Percentiles rank a stretch among this genome's conserved stretches.
phyloP scores from a whole-genome alignment of 2,329 filamentous ascomycete genomes.

The Arthrobotrys megalospora region DNA sequence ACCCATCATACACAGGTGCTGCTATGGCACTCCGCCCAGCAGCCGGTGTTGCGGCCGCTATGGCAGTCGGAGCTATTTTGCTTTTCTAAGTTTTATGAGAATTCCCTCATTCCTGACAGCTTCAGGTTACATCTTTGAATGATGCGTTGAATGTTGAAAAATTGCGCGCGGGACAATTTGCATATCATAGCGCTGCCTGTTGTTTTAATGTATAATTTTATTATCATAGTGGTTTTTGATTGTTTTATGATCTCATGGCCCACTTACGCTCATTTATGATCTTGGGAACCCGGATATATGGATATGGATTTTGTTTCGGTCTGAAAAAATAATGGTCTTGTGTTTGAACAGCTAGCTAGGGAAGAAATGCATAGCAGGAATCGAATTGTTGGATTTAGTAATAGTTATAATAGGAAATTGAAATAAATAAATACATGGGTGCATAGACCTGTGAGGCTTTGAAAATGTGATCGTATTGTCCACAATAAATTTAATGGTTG shows the following conservation, averaged over 20 bases:
- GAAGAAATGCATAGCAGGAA: not conserved
- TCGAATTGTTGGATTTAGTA: not conserved
- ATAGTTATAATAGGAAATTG: not conserved
- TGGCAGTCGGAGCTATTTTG: slow-evolving; percentile 41
- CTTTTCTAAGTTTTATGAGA: slow-evolving; percentile 24
- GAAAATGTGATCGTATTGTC: no score
- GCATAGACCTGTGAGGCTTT: no score
- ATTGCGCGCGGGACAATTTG: not conserved
- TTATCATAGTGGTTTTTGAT: not conserved
- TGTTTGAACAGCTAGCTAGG: not conserved
- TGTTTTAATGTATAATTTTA: slow-evolving; percentile 32
- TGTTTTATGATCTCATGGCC: slow-evolving; percentile 13
- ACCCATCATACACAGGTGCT: slow-evolving; percentile 54
- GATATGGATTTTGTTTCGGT: slow-evolving; percentile 12
- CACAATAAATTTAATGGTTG: no score
- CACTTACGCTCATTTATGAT: slow-evolving; percentile 3
- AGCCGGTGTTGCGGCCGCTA: slow-evolving; percentile 33
- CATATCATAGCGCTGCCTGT: slow-evolving; percentile 9
- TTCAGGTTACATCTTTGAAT: not conserved
- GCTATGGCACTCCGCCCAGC: slow-evolving; percentile 46
- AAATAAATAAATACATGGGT: no score
- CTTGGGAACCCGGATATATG: slow-evolving; percentile 1
- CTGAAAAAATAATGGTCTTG: not conserved
- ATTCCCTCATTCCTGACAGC: not conserved
- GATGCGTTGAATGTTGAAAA: not conserved